Base-by-base conservation (phyloP, 78 protist genomes). In the Speleostelium caveatum region DNA sequence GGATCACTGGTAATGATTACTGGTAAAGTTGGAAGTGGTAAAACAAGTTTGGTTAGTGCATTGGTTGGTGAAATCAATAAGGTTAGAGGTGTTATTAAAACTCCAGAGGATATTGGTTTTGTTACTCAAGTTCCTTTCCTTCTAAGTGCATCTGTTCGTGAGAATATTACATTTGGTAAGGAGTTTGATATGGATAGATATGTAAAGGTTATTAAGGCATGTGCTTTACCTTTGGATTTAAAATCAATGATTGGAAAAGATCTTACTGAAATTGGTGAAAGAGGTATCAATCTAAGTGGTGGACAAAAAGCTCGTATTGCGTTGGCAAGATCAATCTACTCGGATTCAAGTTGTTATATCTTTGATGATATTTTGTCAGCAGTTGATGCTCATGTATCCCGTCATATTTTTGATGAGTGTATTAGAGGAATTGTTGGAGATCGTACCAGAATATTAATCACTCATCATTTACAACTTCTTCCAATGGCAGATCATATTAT, bases 221-320 rank as follows among this genome's bases (percentile, higher is more conserved):
- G 87, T n/a, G 35, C 74, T 32, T 36, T 77, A 12, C 38, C 21
- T 2, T 26, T 42, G 2, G 76, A 69, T 69, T 22, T 69, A 45
- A 24, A 28, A 5, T 2, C 35, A 24, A 45, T 69, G 76, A 26
- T 73, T 3, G 73, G 71, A 0, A 97, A 97, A n/a, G 99, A 98
- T 83, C 21, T 26, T 72, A 93, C 97, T 21, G 98, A 95, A 74
- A 97, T 98, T 49, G 99, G 99, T 21, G 99, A 98, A 93, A 73
- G 71, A 32, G 99, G 99, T 26, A 55, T 98, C 66, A 98, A 94
- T 72, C 86, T 98, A 22, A 36, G 86, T 5, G 99, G 99, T n/a
- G 99, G 99, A 24, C 99, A 97, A 94, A 97, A 98, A 90, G 95
- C 74, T 55, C 92, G 99, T 24, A 86, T 98, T 22, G 59, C 95